These are phyloP conservation scores for Takashimella koratensis DNA, from an alignment of 1,284 basidiomycete genomes.

Conservation along the genomic window DNA sequence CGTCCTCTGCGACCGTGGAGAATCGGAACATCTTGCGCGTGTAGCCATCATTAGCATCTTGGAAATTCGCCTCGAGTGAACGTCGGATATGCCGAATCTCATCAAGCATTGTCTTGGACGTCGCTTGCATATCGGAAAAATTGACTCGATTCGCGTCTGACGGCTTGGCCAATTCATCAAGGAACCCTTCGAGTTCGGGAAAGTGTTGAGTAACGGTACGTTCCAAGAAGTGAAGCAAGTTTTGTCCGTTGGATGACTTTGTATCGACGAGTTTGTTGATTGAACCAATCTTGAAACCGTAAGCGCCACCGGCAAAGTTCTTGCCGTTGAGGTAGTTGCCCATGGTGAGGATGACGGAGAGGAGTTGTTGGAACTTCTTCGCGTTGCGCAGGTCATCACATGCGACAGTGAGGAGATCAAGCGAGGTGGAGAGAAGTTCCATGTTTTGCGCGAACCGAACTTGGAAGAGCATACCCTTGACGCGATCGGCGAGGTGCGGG, in stretches of 20 bases:
- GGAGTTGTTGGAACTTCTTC: slow-evolving; percentile 77
- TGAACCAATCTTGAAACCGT: slow-evolving; percentile 94
- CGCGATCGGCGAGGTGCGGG: slow-evolving; percentile 81
- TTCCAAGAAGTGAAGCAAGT: slow-evolving; percentile 91
- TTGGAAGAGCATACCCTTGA: slow-evolving; percentile 91
- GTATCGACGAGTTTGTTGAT: slow-evolving; percentile 99
- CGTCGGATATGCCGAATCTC: slow-evolving; percentile 71
- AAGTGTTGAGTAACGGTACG: slow-evolving; percentile 84
- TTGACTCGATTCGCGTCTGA: slow-evolving; percentile 79
- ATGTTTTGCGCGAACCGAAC: slow-evolving; percentile 79
- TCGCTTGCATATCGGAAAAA: slow-evolving; percentile 41
- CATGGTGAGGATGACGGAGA: slow-evolving; percentile 74
- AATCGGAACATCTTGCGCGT: slow-evolving; percentile 87
- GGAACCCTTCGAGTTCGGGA: slow-evolving; percentile 78
- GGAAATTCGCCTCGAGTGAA: slow-evolving; percentile 74
- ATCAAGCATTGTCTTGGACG: slow-evolving; percentile 61
- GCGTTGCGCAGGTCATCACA: slow-evolving; percentile 71
- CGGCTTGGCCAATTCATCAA: slow-evolving; percentile 84
- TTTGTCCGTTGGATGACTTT: slow-evolving; percentile 89
- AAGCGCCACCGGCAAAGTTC: slow-evolving; percentile 93
- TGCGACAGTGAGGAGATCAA: slow-evolving; percentile 73
- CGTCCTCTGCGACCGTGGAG: slow-evolving; percentile 64
- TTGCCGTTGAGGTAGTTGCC: slow-evolving; percentile 99
- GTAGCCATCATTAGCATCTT: slow-evolving; percentile 68
- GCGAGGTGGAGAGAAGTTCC: slow-evolving; percentile 63